Conservation (phyloP, 2,329 filamentous ascomycete genomes). For the Pseudogymnoascus sp. region DNA sequence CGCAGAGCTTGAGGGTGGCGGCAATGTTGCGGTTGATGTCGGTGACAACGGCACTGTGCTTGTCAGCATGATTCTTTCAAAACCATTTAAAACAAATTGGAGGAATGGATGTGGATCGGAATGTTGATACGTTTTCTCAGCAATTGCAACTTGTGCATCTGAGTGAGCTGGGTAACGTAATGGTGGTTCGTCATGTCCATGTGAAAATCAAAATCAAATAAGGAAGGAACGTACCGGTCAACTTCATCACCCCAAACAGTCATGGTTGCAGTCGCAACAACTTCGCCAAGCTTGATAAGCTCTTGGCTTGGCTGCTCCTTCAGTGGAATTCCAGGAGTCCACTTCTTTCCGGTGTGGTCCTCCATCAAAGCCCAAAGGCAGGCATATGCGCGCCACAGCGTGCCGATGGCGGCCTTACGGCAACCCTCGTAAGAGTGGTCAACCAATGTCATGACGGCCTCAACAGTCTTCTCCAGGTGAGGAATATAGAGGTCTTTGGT, state of each 20-base stretch:
- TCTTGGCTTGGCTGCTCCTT: constrained; percentile 71
- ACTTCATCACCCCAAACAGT: constrained; percentile 81
- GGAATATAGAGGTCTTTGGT: constrained; percentile 71
- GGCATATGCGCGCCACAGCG: constrained; percentile 86
- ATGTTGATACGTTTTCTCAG: constrained; percentile 70
- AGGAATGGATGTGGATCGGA: constrained; percentile 32
- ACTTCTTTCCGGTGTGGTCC: constrained; percentile 69
- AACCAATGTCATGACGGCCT: constrained; percentile 68
- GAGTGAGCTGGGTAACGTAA: constrained; percentile 99
- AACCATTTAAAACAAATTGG: constrained; percentile 14
- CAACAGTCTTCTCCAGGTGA: constrained; percentile 82
- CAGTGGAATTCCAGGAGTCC: constrained; percentile 78
- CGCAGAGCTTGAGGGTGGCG: constrained; percentile 81
- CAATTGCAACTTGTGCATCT: constrained; percentile 77
- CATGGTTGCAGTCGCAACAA: constrained; percentile 76
- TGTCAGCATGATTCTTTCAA: constrained; percentile 35
- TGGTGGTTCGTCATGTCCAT: constrained; percentile 68
- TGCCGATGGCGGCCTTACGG: constrained; percentile 83
- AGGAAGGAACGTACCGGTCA: constrained; percentile 67
- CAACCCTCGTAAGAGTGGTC: constrained; percentile 91
- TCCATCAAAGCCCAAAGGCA: constrained; percentile 84
- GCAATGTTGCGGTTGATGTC: constrained; percentile 93
- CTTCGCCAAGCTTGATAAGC: constrained; percentile 74
- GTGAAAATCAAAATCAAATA: constrained; percentile 18
- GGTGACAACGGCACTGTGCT: constrained; percentile 68